phyloP scores from a whole-genome alignment of 2,329 filamentous ascomycete species.

The Penicillium sp. region DNA sequence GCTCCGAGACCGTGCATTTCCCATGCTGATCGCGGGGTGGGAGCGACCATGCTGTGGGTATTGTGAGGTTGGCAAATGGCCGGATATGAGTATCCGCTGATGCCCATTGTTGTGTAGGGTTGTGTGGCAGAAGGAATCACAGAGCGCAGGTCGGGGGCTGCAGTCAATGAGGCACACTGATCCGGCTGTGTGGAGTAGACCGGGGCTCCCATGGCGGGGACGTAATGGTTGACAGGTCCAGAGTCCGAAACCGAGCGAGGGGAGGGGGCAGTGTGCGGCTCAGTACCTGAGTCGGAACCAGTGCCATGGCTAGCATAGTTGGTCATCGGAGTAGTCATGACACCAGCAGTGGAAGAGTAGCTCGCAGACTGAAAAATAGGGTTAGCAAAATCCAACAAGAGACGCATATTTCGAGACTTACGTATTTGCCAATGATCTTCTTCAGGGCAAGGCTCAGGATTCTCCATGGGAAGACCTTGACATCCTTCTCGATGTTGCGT shows the following conservation, averaged over 20 bases:
- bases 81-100: conserved; percentile 35
- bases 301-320: conserved; percentile 43
- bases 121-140: conserved; percentile 32
- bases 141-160: conserved; percentile 40
- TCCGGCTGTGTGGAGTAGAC: conserved; percentile 47
- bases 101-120: conserved; percentile 32
- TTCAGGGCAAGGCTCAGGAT: conserved; percentile 82
- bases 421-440: conserved; percentile 98
- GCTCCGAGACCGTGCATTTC: conserved; percentile 37
- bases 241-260: conserved; percentile 51
- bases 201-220: conserved; percentile 42
- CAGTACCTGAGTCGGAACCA: conserved; percentile 49
- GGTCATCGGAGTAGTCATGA: conserved; percentile 41
- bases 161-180: conserved; percentile 28
- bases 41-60: conserved; percentile 30
- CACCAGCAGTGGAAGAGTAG: conserved; percentile 64
- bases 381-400: conserved; percentile 16
- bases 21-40: conserved; percentile 38
- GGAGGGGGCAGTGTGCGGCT: conserved; percentile 49
- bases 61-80: conserved; percentile 31
- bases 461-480: conserved; percentile 98
- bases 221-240: conserved; percentile 46
- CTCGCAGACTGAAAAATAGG: conserved; percentile 57
- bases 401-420: conserved; percentile 43
- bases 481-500: conserved; percentile 97